phyloP scores from a whole-genome alignment of 2,329 filamentous ascomycete genomes.

The Atkinsonella texensis region DNA sequence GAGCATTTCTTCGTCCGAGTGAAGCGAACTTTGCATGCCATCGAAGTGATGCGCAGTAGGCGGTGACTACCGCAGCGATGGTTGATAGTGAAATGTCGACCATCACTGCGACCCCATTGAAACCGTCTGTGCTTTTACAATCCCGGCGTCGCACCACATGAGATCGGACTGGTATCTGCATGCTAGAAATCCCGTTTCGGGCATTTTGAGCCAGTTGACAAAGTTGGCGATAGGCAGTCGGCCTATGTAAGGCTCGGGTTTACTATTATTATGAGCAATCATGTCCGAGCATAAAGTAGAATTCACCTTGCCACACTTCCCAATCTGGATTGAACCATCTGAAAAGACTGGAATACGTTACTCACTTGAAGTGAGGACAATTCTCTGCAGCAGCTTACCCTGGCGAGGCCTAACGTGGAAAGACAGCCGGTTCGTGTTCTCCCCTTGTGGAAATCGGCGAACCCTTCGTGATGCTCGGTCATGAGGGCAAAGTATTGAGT shows the following conservation, averaged over 20 bases:
- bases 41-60: conserved; percentile 36
- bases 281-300: conserved; percentile 26
- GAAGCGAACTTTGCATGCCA: conserved; percentile 34
- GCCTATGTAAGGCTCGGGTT: conserved; percentile 30
- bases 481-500: no score
- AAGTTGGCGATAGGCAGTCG: conserved; percentile 27
- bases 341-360: conserved; percentile 32
- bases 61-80: conserved; percentile 45
- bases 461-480: no score
- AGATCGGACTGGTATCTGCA: conserved; percentile 30
- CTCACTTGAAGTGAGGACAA: no score
- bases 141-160: conserved; percentile 38
- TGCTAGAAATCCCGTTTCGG: conserved; percentile 33
- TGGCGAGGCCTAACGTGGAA: no score
- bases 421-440: no score
- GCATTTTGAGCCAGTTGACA: conserved; percentile 29
- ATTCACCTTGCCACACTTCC: conserved; percentile 17
- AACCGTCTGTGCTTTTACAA: conserved; percentile 31
- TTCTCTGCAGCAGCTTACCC: no score
- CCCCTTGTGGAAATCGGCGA: no score
- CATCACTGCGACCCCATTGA: conserved; percentile 24
- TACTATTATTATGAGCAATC: conserved; percentile 27
- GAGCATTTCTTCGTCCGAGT: conserved; percentile 40
- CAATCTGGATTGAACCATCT: conserved; percentile 38
- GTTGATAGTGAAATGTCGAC: conserved; percentile 42